Conservation (phyloP, 1,139 yeast species). For the Scheffersomyces cryptocercus region DNA sequence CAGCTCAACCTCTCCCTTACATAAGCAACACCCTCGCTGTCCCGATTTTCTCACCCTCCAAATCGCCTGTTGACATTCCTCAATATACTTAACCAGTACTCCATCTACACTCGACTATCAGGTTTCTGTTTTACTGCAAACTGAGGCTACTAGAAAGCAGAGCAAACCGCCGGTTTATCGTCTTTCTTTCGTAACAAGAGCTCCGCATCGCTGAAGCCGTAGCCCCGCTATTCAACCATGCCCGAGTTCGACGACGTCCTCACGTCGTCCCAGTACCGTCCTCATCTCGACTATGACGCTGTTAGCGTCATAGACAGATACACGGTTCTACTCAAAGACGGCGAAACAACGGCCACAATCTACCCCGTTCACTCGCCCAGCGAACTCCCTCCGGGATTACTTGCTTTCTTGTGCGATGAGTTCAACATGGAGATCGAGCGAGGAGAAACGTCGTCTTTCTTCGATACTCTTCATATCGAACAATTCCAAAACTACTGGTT, state of each 20-base stretch:
- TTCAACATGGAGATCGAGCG: conserved; percentile 89
- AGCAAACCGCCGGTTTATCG: background rate
- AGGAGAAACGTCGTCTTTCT: conserved; percentile 85
- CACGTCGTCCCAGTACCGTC: conserved; percentile 37
- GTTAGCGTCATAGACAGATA: conserved; percentile 38
- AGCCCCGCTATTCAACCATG: conserved; percentile 15
- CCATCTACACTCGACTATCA: conserved; percentile 7
- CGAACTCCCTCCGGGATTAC: conserved; percentile 71
- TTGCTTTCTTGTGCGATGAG: conserved; percentile 85
- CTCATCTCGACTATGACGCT: conserved; percentile 35
- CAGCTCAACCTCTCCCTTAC: too few relatives aligned
- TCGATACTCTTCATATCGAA: conserved; percentile 71
- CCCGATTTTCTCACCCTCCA: background rate
- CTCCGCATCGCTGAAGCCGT: background rate
- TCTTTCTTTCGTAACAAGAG: background rate
- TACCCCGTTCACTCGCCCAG: conserved; percentile 73
- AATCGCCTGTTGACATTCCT: conserved; percentile 20
- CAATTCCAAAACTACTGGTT: conserved; percentile 87
- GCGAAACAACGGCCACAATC: conserved; percentile 88
- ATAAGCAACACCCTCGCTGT: background rate
- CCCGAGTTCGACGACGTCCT: conserved; percentile 40
- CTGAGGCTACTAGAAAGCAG: conserved; percentile 4
- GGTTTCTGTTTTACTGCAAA: background rate
- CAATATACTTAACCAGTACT: conserved; percentile 21
- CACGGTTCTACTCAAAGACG: conserved; percentile 81